These are phyloP conservation scores for Sicyos baderoa DNA, from an alignment of 306 rosid genomes.

Conservation along the genomic window DNA sequence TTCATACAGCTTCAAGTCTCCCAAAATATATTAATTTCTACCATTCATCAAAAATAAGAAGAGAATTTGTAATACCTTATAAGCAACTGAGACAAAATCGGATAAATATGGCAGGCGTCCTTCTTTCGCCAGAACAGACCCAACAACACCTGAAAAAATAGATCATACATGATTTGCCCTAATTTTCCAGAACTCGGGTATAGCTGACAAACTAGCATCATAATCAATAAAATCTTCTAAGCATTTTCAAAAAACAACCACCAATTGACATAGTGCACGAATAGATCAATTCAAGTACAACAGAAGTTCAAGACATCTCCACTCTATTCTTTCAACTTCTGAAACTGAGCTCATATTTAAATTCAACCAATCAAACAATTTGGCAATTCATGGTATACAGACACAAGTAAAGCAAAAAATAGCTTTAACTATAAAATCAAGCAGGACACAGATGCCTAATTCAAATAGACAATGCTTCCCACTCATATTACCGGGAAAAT, in stretches of 20 bases:
- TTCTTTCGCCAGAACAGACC: constrained; percentile 79
- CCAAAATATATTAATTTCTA: neutral
- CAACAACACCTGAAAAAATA: constrained; percentile 53
- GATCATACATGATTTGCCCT: neutral
- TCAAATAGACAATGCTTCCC: neutral
- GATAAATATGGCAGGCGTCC: constrained; percentile 52
- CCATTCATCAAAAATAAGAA: neutral
- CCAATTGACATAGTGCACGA: neutral
- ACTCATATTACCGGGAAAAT: neutral
- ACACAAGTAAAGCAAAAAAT: neutral
- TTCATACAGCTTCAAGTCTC: constrained; percentile 11
- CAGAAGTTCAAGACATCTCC: neutral
- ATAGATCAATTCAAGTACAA: neutral
- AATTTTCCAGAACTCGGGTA: neutral
- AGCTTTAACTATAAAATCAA: neutral
- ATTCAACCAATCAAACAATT: neutral
- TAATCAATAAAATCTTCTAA: neutral
- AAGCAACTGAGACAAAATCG: constrained; percentile 63
- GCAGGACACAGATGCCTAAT: neutral
- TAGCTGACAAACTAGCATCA: neutral
- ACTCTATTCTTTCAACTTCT: neutral
- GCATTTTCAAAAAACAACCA: neutral
- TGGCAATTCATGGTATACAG: neutral
- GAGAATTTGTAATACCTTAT: constrained; percentile 41
- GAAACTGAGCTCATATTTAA: constrained; percentile 2